Base-by-base conservation (phyloP, 2,329 filamentous ascomycete genomes). In the Chaetomiaceae sp. region DNA sequence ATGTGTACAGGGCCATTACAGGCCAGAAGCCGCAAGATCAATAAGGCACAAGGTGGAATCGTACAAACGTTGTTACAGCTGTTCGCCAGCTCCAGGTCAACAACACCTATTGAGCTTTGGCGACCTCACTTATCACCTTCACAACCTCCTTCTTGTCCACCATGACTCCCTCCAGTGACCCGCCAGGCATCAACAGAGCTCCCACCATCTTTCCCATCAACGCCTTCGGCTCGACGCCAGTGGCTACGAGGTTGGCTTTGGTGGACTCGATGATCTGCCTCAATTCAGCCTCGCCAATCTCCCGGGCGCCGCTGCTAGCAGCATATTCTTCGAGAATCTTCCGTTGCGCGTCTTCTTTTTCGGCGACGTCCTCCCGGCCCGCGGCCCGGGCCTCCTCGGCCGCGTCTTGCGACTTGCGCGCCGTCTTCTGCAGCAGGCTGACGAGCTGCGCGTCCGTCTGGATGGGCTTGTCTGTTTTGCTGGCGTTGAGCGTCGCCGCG, bases 401-500 rank as follows among this genome's bases (percentile, higher is more conserved):
- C 1, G 86, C 79, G 15, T 81, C 76, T 40, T 74, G 68, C 4
- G 75, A 72, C 2, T 74, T 69, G 35, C 75, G 74, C 18, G 77
- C 74, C 42, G 80, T 76, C 65, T 82, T 84, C 53, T 78, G 75
- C 46, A 93, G 73, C 39, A 90, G 70, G 7, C 73, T 68, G 22
- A 88, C 76, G 45, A 91, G 72, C 59, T 85, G 78, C 53, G 76
- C 73, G 63, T 91, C 85, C 18, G 79, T 86, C 45, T 69, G 71
- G 59, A 90, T 78, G n/a, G 86, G 86, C 32, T 69, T 71, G 32
- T 74, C 61, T 12, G 84, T 88, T 67, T 90, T 90, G 62, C 81
- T 83, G 27, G 84, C 81, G 65, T 89, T 90, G 56, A 83, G 81
- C 51, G 84, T 80, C 52, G 84, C 77, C 26, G 84, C 73, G 53